Evolutionary conservation across 352 stramenopile species (phyloP), one percentile per base, ranked within the genome.

Genomic region (Pythium guiyangense): DNA sequence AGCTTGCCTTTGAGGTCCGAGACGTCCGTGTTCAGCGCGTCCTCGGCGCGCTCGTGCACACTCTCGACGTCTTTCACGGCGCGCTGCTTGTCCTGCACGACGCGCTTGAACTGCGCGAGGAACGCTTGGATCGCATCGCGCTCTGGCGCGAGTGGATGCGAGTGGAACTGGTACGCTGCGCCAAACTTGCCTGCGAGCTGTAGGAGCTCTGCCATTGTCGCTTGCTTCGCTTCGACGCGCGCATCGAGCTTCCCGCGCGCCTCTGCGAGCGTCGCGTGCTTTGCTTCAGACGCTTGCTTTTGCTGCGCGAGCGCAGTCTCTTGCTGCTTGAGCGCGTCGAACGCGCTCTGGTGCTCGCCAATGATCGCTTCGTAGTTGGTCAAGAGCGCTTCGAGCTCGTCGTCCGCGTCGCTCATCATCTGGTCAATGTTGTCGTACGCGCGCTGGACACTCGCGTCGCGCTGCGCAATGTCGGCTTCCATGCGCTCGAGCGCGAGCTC

Each of bases 321-420:
- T 31, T 88, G 49, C 3, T 60, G 48, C 35, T 82, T 52, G 12
- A 91, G 51, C 14, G 35, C 51, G 0, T 68, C 39, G 34, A 77
- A 77, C 0, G 54, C 65, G 25, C 54, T 62, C n/a, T 63, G 46
- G 31, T 90, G 69, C 14, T 79, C 63, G 4, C 70, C 61, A 22
- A 90, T 70, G 31, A 81, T 75, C 2, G 52, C 49, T 6, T 90
- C 80, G 43, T 87, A 86, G 34, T 88, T 74, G 2, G 69, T 73
- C 34, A 90, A 43, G 20, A 90, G 43, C 2, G 22, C 46, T 45
- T 77, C 56, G 4, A 96, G 53, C 35, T 91, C 68, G 12, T 82
- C 73, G 44, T 96, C 77, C 0, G 74, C 66, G 45, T 90, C 84
- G 48, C 68, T 90, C 78, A 93, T 88, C 53, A 86, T 61, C 18